Evolutionary conservation across 2,329 filamentous ascomycete genomes (phyloP).

Genomic region (Fusarium sp.): DNA sequence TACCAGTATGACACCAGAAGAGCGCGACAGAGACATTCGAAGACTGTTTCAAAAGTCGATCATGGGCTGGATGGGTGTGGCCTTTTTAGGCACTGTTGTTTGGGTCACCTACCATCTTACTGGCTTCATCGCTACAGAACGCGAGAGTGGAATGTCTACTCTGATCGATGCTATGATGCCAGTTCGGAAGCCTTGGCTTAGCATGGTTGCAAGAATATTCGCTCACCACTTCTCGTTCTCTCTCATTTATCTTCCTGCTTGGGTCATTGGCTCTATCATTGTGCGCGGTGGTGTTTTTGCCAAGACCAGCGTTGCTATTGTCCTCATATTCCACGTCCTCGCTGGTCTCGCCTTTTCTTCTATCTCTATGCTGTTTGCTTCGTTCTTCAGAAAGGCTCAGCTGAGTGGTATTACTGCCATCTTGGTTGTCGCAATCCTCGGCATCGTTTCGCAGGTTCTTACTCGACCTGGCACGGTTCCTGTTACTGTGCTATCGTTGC

Average conservation of each 20-base stretch:
- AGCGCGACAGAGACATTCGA: constrained; percentile 75
- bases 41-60: constrained; percentile 76
- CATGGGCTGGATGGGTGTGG: constrained; percentile 80
- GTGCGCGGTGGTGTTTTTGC: constrained; percentile 73
- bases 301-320: constrained; percentile 71
- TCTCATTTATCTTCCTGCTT: constrained; percentile 82
- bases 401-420: constrained; percentile 85
- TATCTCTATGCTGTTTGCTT: constrained; percentile 82
- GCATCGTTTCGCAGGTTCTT: constrained; percentile 83
- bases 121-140: constrained; percentile 85
- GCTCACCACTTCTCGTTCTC: constrained; percentile 86
- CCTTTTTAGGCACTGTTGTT: constrained; percentile 82
- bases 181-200: constrained; percentile 77
- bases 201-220: constrained; percentile 80
- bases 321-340: constrained; percentile 80
- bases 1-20: constrained; percentile 75
- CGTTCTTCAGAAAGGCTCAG: constrained; percentile 89
- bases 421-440: constrained; percentile 78
- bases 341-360: constrained; percentile 82
- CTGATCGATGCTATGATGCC: constrained; percentile 94
- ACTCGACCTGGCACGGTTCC: constrained; percentile 70
- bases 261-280: constrained; percentile 80
- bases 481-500: constrained; percentile 75
- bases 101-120: constrained; percentile 89
- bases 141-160: constrained; percentile 88